Evolutionary conservation across 2,329 filamentous ascomycete genomes (phyloP).

Genomic region (Myriosclerotinia curreyana): DNA sequence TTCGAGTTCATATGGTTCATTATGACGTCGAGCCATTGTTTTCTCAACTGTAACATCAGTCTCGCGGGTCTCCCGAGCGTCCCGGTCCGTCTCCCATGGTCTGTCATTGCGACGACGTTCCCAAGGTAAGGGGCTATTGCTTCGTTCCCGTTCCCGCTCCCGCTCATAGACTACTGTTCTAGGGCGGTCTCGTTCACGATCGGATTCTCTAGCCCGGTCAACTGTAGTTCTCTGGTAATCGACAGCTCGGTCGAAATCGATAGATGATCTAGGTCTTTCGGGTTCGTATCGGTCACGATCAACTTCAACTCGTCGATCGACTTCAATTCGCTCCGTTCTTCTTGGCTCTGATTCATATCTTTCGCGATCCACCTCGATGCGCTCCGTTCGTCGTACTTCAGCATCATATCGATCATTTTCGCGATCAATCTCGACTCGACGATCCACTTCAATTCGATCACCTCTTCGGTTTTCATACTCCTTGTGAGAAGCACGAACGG

Average conservation of each 20-base stretch:
- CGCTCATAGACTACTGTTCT: conserved; percentile 42
- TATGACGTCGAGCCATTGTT: conserved; percentile 30
- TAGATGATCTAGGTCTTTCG: conserved; percentile 35
- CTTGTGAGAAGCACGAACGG: conserved; percentile 31
- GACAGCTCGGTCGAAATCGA: conserved; percentile 30
- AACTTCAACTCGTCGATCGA: conserved; percentile 37
- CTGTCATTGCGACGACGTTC: conserved; percentile 34
- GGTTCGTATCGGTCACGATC: conserved; percentile 26
- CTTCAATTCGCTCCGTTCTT: conserved; percentile 35
- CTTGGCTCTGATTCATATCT: conserved; percentile 18
- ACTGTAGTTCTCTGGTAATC: conserved; percentile 31
- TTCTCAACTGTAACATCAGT: conserved; percentile 29
- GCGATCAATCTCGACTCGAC: conserved; percentile 33
- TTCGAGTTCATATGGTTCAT: conserved; percentile 49
- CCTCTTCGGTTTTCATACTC: conserved; percentile 31
- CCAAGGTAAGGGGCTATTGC: conserved; percentile 32
- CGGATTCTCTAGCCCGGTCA: conserved; percentile 40
- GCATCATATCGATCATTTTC: conserved; percentile 14
- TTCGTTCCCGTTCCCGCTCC: conserved; percentile 37
- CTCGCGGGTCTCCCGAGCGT: conserved; percentile 32
- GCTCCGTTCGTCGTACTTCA: conserved; percentile 1
- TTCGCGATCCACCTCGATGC: conserved; percentile 16
- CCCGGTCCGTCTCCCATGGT: conserved; percentile 35
- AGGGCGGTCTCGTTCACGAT: conserved; percentile 35
- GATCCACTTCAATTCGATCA: conserved; percentile 38